These are phyloP conservation scores for Tetragonia tetragonoides DNA, from an alignment of 148 eudicot species.

Conservation along the genomic window DNA sequence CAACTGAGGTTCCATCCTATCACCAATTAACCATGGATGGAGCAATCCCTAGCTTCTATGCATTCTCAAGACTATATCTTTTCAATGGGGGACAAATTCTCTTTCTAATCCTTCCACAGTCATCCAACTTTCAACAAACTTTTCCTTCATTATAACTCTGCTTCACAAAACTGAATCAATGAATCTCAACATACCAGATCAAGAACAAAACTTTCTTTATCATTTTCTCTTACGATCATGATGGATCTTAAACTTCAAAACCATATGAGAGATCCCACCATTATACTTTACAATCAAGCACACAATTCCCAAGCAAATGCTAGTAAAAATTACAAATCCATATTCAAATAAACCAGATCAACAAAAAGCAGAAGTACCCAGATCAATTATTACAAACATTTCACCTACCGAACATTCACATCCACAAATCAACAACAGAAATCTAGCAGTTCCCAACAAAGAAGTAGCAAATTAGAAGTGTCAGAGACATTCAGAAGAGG, in stretches of 20 bases:
- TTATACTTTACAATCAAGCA: not conserved
- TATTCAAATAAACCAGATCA: not conserved
- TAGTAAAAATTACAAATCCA: not conserved
- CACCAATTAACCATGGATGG: no score
- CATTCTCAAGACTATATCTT: no score
- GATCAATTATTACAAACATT: constrained; percentile 2
- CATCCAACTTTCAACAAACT: not conserved
- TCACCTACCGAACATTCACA: not conserved
- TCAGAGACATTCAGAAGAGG: not conserved
- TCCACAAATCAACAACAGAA: not conserved
- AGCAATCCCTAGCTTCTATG: no score
- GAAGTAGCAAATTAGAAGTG: not conserved
- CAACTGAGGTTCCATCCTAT: no score
- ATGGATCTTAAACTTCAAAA: not conserved
- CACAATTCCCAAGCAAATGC: not conserved
- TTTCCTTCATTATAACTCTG: not conserved
- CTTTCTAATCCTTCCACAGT: not conserved
- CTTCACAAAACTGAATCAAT: not conserved
- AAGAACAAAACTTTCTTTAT: not conserved
- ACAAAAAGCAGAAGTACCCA: not conserved
- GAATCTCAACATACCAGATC: not conserved
- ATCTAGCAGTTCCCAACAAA: not conserved
- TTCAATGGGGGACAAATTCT: no score
- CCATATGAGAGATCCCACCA: not conserved
- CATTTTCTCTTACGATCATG: not conserved